Conservation (phyloP, 371 early-diverging fungal species). For the Mucor mucedo region DNA sequence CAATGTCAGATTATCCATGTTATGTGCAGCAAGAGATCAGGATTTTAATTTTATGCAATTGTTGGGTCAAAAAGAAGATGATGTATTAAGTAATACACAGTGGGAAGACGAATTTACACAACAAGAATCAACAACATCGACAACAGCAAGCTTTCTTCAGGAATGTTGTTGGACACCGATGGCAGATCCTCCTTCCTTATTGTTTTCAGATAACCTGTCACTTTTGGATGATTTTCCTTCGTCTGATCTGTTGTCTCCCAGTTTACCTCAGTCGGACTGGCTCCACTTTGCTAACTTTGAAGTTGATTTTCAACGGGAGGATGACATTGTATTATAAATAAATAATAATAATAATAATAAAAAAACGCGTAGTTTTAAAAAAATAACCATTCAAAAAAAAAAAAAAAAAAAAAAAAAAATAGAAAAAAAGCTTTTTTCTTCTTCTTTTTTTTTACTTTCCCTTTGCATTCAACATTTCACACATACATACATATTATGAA, state of each 20-base stretch:
- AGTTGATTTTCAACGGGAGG: constrained; percentile 20
- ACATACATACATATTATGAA: constrained; percentile 3
- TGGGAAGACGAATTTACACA: no score
- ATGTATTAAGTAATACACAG: no score
- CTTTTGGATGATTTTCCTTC: constrained; percentile 19
- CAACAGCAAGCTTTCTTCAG: background rate
- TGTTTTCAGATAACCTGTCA: constrained; percentile 9
- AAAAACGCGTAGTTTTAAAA: constrained; percentile 17
- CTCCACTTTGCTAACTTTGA: constrained; percentile 44
- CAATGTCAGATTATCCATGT: constrained; percentile 6
- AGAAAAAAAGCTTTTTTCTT: constrained; percentile 1
- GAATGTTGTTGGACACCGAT: background rate
- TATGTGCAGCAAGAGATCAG: constrained; percentile 7
- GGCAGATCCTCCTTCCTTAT: constrained; percentile 26
- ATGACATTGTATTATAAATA: no score
- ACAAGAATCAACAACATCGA: no score
- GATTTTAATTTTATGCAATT: no score
- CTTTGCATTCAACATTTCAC: background rate
- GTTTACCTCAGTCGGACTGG: constrained; percentile 27
- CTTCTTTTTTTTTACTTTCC: constrained; percentile 5
- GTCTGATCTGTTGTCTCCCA: constrained; percentile 2
- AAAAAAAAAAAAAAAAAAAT: background rate
- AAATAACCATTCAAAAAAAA: background rate
- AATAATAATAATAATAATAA: background rate
- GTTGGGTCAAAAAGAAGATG: constrained; percentile 1